Base-by-base conservation (phyloP, 1,284 basidiomycete species). In the Ganoderma meredithae region DNA sequence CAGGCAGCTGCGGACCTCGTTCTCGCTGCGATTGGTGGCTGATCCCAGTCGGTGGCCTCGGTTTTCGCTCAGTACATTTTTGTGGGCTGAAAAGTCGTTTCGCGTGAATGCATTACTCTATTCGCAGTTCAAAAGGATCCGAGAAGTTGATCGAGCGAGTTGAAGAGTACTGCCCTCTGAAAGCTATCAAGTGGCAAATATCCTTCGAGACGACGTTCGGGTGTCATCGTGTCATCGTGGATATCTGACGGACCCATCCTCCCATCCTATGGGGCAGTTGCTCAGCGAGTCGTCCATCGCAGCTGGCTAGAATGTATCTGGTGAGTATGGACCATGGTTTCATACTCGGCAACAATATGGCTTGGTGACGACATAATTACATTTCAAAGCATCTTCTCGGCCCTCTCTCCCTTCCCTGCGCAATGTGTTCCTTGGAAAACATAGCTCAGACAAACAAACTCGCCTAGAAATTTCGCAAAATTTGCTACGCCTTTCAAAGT, bases 1-100 rank as follows among this genome's bases (percentile, higher is more conserved):
- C 90, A 95, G 77, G 89, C 89, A 71, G 94, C 92, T 31, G 95
- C 94, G 76, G 86, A 91, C 75, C 87, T 99, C 67, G 93, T 99
- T 47, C 87, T 99, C 72, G 89, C 93, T 52, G 97, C 98, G 61
- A 97, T 99, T 78, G 91, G 93, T 68, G 90, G 90, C 67, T 77
- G 69, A 47, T 39, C 8, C 22, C 22, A 15, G 49, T 60, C 22
- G 47, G 47, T 0, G 10, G 58, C 2, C 36, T 39, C 41, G 58
- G 56, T 59, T 61, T 66, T 53, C 66, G 62, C 64, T 62, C 53
- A 22, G 66, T 36, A 65, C 56, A 55, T 43, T 49, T 36, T 27
- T 60, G 27, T 47, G n/a, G 7, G n/a, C 9, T 10, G n/a, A 8
- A 19, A 27, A 52, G n/a, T n/a, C 44, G 36, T 56, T 47, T 17